Percentiles rank a stretch among this genome's conserved stretches.
phyloP scores from a whole-genome alignment of 345 rosid genomes.

The Brassica cretica region DNA sequence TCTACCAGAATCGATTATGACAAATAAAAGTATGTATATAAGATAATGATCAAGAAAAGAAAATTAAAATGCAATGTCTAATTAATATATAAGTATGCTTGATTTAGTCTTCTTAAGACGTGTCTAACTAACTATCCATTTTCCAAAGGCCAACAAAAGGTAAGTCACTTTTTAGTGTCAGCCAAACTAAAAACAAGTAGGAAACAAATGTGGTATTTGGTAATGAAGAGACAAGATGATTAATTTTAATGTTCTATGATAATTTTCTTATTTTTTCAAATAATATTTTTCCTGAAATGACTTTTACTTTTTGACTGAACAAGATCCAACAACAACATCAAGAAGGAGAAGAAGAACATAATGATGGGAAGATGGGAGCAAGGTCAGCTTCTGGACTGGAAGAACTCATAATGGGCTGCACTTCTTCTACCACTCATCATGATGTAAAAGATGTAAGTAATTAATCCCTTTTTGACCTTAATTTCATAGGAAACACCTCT shows the following conservation, averaged over 20 bases:
- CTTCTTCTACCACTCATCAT: constrained; percentile 56
- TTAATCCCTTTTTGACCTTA: constrained; percentile 53
- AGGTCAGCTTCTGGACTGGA: constrained; percentile 96
- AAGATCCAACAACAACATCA: constrained; percentile 56
- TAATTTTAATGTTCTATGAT: constrained; percentile 31
- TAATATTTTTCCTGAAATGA: constrained; percentile 7
- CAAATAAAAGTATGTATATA: constrained; percentile 20
- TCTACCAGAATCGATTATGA: constrained; percentile 32
- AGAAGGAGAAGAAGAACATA: constrained; percentile 49
- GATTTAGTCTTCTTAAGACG: constrained; percentile 5
- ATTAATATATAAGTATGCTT: constrained; percentile 21
- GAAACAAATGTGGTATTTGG: constrained; percentile 28
- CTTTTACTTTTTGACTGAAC: constrained; percentile 39
- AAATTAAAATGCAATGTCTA: not conserved
- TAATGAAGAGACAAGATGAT: constrained; percentile 35
- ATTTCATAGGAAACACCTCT: constrained; percentile 41
- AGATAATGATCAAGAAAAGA: constrained; percentile 9
- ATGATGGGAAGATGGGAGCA: constrained; percentile 52
- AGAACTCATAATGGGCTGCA: constrained; percentile 98
- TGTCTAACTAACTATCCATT: constrained; percentile 22
- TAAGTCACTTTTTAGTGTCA: constrained; percentile 44
- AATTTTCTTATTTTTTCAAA: not conserved
- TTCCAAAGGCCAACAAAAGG: constrained; percentile 33
- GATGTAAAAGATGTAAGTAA: constrained; percentile 81
- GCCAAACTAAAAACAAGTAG: constrained; percentile 46